A percentile compares a stretch with the other conserved stretches of the same genome.
Conservation (phyloP, 441 rosid species). For the Jatropha multifida region DNA sequence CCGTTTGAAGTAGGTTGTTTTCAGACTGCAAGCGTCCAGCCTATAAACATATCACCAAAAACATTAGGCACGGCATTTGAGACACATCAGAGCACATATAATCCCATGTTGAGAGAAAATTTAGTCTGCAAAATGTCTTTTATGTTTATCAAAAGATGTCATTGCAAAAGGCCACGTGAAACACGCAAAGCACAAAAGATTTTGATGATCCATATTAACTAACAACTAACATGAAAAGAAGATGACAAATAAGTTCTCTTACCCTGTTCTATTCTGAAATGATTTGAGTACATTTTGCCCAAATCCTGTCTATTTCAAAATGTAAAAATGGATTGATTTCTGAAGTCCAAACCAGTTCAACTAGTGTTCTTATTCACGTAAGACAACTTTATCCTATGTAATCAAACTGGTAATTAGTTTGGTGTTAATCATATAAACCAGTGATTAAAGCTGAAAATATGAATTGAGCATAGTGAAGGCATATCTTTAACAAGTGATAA, state of each 20-base stretch:
- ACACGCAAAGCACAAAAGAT: neutral
- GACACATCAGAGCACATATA: neutral
- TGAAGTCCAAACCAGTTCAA: slow-evolving; percentile 2
- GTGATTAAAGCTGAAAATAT: no score
- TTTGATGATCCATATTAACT: neutral
- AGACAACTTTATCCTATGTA: neutral
- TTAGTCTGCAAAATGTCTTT: neutral
- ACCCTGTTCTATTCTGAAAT: neutral
- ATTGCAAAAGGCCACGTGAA: neutral
- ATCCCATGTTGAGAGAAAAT: neutral
- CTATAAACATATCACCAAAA: neutral
- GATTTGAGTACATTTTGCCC: neutral
- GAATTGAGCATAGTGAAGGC: neutral
- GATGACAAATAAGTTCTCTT: neutral
- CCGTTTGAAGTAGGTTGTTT: slow-evolving; percentile 83
- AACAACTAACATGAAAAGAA: neutral
- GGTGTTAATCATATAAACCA: neutral
- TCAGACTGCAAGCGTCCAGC: slow-evolving; percentile 57
- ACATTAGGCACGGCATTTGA: neutral
- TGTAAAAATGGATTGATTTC: neutral
- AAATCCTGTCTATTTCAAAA: neutral
- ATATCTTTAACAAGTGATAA: neutral
- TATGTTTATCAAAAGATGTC: neutral
- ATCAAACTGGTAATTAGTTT: neutral
- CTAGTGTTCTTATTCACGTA: neutral